These are phyloP conservation scores for Lepraria neglecta DNA, from an alignment of 495 filamentous ascomycete genomes.

Conservation along the genomic window DNA sequence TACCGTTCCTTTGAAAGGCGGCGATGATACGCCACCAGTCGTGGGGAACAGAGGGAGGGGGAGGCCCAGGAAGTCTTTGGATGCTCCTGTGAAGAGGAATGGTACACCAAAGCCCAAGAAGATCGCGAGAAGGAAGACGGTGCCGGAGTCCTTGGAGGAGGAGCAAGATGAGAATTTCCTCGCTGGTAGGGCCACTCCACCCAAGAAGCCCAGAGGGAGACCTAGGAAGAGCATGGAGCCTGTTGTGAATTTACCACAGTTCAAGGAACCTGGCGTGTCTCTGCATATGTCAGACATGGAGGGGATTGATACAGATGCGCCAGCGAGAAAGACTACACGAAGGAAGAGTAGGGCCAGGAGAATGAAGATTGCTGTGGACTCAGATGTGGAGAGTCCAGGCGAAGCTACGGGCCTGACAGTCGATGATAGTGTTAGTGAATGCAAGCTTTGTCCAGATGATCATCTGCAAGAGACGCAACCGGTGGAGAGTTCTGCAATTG, in stretches of 20 bases:
- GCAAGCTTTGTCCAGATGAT: background rate
- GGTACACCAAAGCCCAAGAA: slow-evolving; percentile 33
- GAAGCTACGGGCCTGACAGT: background rate
- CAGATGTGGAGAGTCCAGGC: slow-evolving; percentile 27
- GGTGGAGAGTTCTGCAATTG: background rate
- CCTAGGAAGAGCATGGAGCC: slow-evolving; percentile 36
- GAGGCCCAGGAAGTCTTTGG: slow-evolving; percentile 41
- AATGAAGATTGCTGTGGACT: slow-evolving; percentile 24
- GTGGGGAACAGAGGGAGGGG: slow-evolving; percentile 39
- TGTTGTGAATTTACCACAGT: slow-evolving; percentile 24
- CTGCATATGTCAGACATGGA: slow-evolving; percentile 29
- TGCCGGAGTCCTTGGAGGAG: slow-evolving; percentile 20
- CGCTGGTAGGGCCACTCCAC: slow-evolving; percentile 23
- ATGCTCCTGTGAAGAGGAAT: slow-evolving; percentile 24
- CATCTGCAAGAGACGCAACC: background rate
- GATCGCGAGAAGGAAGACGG: slow-evolving; percentile 35
- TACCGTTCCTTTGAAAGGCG: slow-evolving; percentile 50
- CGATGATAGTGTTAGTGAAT: background rate
- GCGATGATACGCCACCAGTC: slow-evolving; percentile 33
- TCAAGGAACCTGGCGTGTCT: slow-evolving; percentile 17
- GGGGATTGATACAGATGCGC: background rate
- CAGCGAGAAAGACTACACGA: background rate
- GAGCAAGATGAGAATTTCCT: slow-evolving; percentile 2
- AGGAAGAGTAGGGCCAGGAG: slow-evolving; percentile 22
- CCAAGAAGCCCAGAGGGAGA: slow-evolving; percentile 37